These are phyloP conservation scores for Didymella glomerata DNA, from an alignment of 2,329 filamentous ascomycete species.

Conservation along the genomic window DNA sequence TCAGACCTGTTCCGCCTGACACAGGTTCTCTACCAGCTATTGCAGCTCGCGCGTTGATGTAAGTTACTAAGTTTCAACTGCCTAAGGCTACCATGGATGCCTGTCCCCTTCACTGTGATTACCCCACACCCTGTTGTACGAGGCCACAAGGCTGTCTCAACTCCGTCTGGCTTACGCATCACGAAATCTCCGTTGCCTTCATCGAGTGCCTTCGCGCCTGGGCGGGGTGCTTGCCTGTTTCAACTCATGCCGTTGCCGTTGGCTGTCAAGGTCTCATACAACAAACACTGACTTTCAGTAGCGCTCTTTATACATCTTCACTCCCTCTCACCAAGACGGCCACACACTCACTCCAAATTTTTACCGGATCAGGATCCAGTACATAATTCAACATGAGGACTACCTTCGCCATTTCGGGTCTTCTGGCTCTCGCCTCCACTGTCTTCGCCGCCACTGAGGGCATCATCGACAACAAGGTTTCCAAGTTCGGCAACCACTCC, in stretches of 20 bases:
- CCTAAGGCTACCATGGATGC: slow-evolving; percentile 24
- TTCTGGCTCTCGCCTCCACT: slow-evolving; percentile 38
- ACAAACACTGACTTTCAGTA: slow-evolving; percentile 23
- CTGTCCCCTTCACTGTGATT: slow-evolving; percentile 13
- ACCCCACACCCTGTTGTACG: slow-evolving; percentile 26
- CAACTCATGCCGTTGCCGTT: slow-evolving; percentile 22
- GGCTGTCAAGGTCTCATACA: slow-evolving; percentile 17
- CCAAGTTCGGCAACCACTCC: slow-evolving; percentile 36
- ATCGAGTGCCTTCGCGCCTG: slow-evolving; percentile 24
- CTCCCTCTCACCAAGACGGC: slow-evolving; percentile 19
- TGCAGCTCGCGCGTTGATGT: slow-evolving; percentile 46
- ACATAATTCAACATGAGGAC: slow-evolving; percentile 44
- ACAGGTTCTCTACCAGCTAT: slow-evolving; percentile 40
- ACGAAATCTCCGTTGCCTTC: slow-evolving; percentile 21
- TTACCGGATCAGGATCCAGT: slow-evolving; percentile 37
- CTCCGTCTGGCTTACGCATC: slow-evolving; percentile 21
- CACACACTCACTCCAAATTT: slow-evolving; percentile 22
- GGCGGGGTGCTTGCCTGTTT: slow-evolving; percentile 25
- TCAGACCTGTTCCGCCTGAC: slow-evolving; percentile 34
- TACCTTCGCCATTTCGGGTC: slow-evolving; percentile 37
- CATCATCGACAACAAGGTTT: slow-evolving; percentile 35
- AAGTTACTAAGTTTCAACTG: slow-evolving; percentile 40
- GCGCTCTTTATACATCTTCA: slow-evolving; percentile 17
- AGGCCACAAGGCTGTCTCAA: slow-evolving; percentile 23
- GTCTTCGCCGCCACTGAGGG: slow-evolving; percentile 36